Conservation (phyloP, 2,329 filamentous ascomycete genomes). For the Coniochaeta pulveracea region DNA sequence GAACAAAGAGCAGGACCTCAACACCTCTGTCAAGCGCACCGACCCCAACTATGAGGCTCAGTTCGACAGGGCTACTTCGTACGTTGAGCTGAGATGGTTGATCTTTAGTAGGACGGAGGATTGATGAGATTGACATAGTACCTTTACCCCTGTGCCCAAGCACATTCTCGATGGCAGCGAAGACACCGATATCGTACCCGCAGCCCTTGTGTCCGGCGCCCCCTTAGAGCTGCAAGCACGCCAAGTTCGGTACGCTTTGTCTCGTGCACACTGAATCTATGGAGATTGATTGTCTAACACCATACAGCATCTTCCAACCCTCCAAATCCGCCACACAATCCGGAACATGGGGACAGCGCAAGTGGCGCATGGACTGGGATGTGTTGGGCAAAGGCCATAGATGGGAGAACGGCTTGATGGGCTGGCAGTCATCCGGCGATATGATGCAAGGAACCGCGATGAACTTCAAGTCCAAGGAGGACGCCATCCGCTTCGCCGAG, state of each 20-base stretch:
- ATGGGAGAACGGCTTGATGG: conserved; percentile 98
- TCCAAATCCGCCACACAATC: conserved; percentile 95
- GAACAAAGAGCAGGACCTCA: conserved; percentile 23
- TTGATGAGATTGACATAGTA: conserved; percentile 34
- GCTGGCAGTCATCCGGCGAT: conserved; percentile 94
- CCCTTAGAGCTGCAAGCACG: conserved; percentile 89
- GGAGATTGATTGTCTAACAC: not conserved
- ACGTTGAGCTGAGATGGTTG: conserved; percentile 27
- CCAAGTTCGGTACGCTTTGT: conserved; percentile 66
- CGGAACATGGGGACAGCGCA: conserved; percentile 69
- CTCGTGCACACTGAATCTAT: not conserved
- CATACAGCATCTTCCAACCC: conserved; percentile 73
- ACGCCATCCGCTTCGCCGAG: conserved; percentile 88
- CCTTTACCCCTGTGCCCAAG: conserved; percentile 85
- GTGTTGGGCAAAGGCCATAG: conserved; percentile 82
- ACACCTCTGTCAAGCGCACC: conserved; percentile 38
- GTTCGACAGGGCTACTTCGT: conserved; percentile 88
- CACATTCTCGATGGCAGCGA: conserved; percentile 86
- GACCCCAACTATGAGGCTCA: conserved; percentile 72
- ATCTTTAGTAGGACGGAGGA: too few relatives aligned
- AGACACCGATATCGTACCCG: conserved; percentile 60
- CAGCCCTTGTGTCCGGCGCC: conserved; percentile 81
- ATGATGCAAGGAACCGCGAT: conserved; percentile 89
- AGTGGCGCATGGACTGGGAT: conserved; percentile 99
- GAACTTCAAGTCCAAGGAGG: conserved; percentile 86